Evolutionary conservation across 768 basidiomycete genomes (phyloP), one percentile per base, ranked within the genome.

Genomic region (Tricholoma sp.): DNA sequence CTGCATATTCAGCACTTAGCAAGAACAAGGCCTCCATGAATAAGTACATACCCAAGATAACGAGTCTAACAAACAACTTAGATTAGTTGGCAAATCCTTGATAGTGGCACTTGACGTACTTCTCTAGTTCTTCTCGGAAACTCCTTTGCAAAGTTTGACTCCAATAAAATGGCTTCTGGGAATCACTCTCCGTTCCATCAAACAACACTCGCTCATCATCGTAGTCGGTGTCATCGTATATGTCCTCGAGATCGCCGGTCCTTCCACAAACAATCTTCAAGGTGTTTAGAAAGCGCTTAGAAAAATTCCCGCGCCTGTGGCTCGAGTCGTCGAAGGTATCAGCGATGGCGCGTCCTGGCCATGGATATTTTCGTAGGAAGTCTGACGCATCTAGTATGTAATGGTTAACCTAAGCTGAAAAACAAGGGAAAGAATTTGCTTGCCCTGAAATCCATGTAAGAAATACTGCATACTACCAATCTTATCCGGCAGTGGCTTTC

Each of bases 391-490:
- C 93, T 89, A 51, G 20, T 4, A 24, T 51, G 24, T 31, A 49
- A 45, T 24, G 18, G 28, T 20, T 4, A 44, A 31, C 31, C 6
- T 17, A 13, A 58, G 42, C 2, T 32, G 20, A 39, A 50, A 24
- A 34, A 20, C 10, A 24, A 37, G n/a, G 0, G 12, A 32, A 28
- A 39, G 5, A 13, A 53, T 31, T 28, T 8, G 4, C 56, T 45
- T 62, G 83, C 91, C 91, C 73, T 84, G 81, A 65, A 79, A 95
- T 12, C 93, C 92, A 61, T 91, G 83, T 64, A 94, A 72, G 71
- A 96, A 95, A 54, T 83, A 85, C 65, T 96, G 94, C 83, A 94
- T 86, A 63, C 88, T 91, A 7, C 94, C 94, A 50, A 94, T 86
- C 73, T 96, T 96, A 57, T 89, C 90, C 20, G 91, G 91, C 17